Evolutionary conservation across 176 grass and related monocot genomes (phyloP), one percentile per base, ranked within the genome.

Genomic region (Melocanna baccifera): DNA sequence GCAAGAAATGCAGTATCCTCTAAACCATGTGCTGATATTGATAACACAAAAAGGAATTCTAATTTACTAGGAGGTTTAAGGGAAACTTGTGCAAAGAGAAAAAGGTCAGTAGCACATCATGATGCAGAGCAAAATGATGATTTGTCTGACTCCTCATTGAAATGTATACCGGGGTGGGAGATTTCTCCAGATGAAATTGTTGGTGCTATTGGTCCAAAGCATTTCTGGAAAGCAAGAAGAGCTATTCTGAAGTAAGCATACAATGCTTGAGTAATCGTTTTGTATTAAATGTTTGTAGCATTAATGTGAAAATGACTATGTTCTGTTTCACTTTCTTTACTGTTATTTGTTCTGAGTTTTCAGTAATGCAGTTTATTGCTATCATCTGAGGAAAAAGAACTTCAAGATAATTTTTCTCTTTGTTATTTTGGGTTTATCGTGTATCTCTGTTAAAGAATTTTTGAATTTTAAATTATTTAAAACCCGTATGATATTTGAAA

Each of bases 201-300:
- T 20, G 32, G 77, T 61, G 89, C 82, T 82, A 93, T 96, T 69
- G 91, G 94, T 68, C 82, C 86, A 77, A 93, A 93, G 47, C 86
- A 89, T 86, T 96, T 96, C 71, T 93, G 88, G 89, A 96, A 96
- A 96, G 89, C 94, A 28, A 93, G 94, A 87, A 86, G 81, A 78
- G 83, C 91, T 69, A 97, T 97, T 63, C 70, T 91, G n/a, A 90
- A 92, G 94, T 97, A 89, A 91, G 90, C 85, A 63, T 45, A 4
- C 36, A 16, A 52, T 36, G 50, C 46, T 76, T 62, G 42, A 64
- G 45, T 69, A 25, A 13, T 45, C 32, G 2, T 67, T 45, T 41
- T 58, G 47, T 34, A 43, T 73, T 22, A 23, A 40, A 5, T 68
- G 56, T 76, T 66, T 67, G 28, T 86, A 52, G 47, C 6, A 45